Evolutionary conservation across 2,329 filamentous ascomycete genomes (phyloP), one percentile per base, ranked within the genome.

Genomic region (Dendryphion nanum): DNA sequence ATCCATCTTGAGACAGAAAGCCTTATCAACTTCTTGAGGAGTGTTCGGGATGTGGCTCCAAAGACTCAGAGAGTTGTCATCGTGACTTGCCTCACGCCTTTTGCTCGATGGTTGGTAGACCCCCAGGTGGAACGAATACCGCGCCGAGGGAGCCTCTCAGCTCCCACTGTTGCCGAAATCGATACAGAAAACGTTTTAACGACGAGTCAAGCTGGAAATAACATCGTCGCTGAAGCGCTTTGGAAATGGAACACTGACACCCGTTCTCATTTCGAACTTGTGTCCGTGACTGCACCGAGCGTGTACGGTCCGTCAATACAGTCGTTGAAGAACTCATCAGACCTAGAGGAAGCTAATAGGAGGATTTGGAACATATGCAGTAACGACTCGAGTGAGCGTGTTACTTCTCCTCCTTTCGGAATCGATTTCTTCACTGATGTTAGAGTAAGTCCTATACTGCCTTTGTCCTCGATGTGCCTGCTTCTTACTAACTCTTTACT

Each of bases 351-450:
- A 18, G 52, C 45, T 12, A 59, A 59, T 26, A 40, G 53, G 18
- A 41, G 51, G 19, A 44, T 58, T 24, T 60, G 56, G 56, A 53
- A 56, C 31, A 57, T 57, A 3, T 53, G 50, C 30, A 49, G 45
- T 20, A 53, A 49, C 20, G 47, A 53, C 19, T 35, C 41, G 5
- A 19, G 30, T 21, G 48, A 54, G 8, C 38, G 35, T 17, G 31
- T 44, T 18, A 40, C 33, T n/a, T 42, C 46, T 29, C 47, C 50
- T 19, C 51, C 53, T 20, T 53, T 53, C 32, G 52, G 53, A 8
- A 55, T 58, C 15, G 45, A 48, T 20, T 52, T 48, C 21, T 60
- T 49, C 30, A 39, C 42, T 8, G 58, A 61, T 39, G 55, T 57
- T n/a, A 47, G 58, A 41, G 58, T 61, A 41, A 49, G 58, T 55